phyloP scores from a whole-genome alignment of 805 yeast genomes.

The Wickerhamomyces xylosicus region DNA sequence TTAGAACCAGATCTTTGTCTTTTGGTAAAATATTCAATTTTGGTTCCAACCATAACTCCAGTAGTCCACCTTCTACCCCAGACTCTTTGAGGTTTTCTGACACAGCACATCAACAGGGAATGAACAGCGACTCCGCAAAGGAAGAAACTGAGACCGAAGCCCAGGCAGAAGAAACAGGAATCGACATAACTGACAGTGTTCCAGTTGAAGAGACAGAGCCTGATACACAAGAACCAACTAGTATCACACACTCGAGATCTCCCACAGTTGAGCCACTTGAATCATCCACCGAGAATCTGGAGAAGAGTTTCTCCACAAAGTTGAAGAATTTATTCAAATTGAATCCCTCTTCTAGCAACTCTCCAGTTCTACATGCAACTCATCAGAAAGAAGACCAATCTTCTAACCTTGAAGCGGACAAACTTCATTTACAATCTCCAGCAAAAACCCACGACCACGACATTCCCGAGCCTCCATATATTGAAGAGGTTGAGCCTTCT shows the following conservation, averaged over 20 bases:
- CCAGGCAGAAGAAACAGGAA: neutral
- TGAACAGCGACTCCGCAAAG: neutral
- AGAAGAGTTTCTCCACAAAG: constrained; percentile 11
- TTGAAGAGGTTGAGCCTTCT: constrained; percentile 2
- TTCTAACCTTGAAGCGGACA: constrained; percentile 2
- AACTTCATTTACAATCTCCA: constrained; percentile 9
- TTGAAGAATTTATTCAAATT: constrained; percentile 15
- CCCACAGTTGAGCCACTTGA: neutral
- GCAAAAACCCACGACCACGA: constrained; percentile 8
- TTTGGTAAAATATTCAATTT: constrained; percentile 29
- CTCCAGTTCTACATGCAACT: constrained; percentile 8
- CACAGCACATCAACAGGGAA: neutral
- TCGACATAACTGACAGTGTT: neutral
- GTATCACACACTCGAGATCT: neutral
- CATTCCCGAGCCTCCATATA: constrained; percentile 5
- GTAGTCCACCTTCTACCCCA: constrained; percentile 2
- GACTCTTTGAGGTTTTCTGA: neutral
- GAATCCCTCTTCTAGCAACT: constrained; percentile 8
- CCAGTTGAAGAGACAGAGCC: neutral
- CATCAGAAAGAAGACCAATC: constrained; percentile 4
- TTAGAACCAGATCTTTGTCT: constrained; percentile 32
- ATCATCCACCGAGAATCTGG: constrained; percentile 1
- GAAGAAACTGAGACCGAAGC: neutral
- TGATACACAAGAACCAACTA: neutral
- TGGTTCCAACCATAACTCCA: constrained; percentile 16